Evolutionary conservation across 2,329 filamentous ascomycete species (phyloP).

Genomic region (Stemphylium lycopersici): DNA sequence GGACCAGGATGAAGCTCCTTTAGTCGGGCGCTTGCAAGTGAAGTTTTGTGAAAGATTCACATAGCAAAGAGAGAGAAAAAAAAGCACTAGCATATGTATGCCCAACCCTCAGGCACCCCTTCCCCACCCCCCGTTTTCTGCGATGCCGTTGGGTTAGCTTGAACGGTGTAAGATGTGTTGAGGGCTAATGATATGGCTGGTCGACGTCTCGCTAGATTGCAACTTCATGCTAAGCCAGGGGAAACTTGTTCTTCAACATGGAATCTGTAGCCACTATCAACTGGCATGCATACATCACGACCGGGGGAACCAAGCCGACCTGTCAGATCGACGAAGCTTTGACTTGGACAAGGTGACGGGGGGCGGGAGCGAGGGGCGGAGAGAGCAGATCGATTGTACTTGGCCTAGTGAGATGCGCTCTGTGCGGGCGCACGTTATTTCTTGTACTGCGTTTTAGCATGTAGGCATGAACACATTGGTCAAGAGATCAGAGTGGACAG

Average conservation of each 20-base stretch:
- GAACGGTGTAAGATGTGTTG: slow-evolving; percentile 16
- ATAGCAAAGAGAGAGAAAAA: not conserved
- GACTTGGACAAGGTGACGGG: too few species aligned
- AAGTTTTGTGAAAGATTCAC: slow-evolving; percentile 27
- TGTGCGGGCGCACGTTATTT: slow-evolving; percentile 20
- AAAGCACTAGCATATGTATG: slow-evolving; percentile 18
- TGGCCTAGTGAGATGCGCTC: slow-evolving; percentile 5
- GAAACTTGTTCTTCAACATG: slow-evolving; percentile 4
- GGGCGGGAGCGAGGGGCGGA: too few species aligned
- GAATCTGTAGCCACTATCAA: slow-evolving; percentile 27
- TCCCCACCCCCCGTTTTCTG: slow-evolving; percentile 1
- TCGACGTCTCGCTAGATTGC: slow-evolving; percentile 10
- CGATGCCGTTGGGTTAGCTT: slow-evolving; percentile 18
- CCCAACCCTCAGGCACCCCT: slow-evolving; percentile 14
- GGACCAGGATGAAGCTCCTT: slow-evolving; percentile 29
- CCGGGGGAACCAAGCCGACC: slow-evolving; percentile 6
- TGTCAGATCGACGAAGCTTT: too few species aligned
- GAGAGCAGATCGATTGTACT: slow-evolving; percentile 8
- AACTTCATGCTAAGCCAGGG: slow-evolving; percentile 20
- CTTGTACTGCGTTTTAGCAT: slow-evolving; percentile 22
- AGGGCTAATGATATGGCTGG: slow-evolving; percentile 9
- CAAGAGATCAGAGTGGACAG: slow-evolving; percentile 18
- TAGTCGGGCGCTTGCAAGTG: slow-evolving; percentile 42
- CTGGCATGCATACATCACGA: slow-evolving; percentile 27
- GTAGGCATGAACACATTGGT: slow-evolving; percentile 6